Conservation (phyloP, 2,329 filamentous ascomycete species). For the Fusarium goolgardi region DNA sequence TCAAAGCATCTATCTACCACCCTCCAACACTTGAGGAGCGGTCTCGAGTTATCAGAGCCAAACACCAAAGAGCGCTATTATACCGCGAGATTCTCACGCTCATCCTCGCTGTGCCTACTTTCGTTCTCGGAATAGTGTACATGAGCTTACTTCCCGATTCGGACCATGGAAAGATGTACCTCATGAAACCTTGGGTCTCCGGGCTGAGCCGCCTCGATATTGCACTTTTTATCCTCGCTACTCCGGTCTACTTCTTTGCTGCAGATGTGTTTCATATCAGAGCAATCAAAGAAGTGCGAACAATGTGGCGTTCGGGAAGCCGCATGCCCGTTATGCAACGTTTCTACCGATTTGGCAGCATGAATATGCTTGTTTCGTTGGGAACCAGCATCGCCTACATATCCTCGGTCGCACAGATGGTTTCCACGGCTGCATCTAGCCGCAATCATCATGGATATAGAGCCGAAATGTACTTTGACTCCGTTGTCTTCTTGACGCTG, state of each 20-base stretch:
- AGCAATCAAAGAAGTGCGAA: conserved; percentile 80
- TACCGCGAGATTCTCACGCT: conserved; percentile 77
- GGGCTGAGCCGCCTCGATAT: conserved; percentile 83
- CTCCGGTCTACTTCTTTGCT: conserved; percentile 86
- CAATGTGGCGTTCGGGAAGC: conserved; percentile 82
- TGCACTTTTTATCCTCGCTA: conserved; percentile 82
- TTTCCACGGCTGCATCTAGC: conserved; percentile 65
- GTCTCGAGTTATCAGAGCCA: conserved; percentile 75
- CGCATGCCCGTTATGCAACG: conserved; percentile 77
- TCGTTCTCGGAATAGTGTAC: conserved; percentile 88
- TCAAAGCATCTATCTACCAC: conserved; percentile 78
- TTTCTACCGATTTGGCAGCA: conserved; percentile 94
- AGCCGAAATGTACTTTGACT: conserved; percentile 81
- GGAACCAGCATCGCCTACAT: conserved; percentile 90
- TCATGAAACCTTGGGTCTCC: conserved; percentile 77
- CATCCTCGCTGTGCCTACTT: conserved; percentile 80
- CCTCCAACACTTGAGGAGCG: conserved; percentile 86
- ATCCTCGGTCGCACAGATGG: conserved; percentile 82
- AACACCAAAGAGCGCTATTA: conserved; percentile 75
- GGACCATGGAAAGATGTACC: conserved; percentile 68
- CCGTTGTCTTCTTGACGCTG: conserved; percentile 89
- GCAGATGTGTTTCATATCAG: conserved; percentile 86
- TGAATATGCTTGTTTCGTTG: conserved; percentile 93
- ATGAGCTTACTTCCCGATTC: conserved; percentile 79
- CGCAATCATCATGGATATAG: conserved; percentile 31